These are phyloP conservation scores for Spathaspora hagerdaliae DNA, from an alignment of 805 yeast genomes.

Conservation along the genomic window DNA sequence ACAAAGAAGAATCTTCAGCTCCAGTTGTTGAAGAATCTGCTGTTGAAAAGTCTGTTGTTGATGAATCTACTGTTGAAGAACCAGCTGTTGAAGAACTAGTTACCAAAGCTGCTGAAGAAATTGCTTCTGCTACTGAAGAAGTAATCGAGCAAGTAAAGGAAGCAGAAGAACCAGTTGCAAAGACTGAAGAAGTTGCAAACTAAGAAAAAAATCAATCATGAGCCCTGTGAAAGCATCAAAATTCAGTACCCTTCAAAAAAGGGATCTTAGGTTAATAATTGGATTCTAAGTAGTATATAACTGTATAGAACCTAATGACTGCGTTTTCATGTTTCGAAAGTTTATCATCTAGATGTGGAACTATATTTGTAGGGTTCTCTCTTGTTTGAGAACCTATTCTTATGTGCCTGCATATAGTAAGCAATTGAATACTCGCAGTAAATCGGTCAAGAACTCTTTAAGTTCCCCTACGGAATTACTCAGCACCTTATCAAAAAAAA, in stretches of 20 bases:
- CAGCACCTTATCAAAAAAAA: too few relatives aligned
- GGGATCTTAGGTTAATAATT: too few relatives aligned
- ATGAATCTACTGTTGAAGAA: constrained; percentile 3
- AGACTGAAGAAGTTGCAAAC: too few relatives aligned
- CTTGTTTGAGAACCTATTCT: background rate
- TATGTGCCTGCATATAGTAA: background rate
- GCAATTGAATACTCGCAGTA: background rate
- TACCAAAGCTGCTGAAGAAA: background rate
- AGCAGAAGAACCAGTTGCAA: constrained; percentile 2
- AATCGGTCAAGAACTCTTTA: too few relatives aligned
- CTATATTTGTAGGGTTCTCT: background rate
- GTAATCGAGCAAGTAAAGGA: background rate
- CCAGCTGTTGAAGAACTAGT: constrained; percentile 9
- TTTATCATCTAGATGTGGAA: too few relatives aligned
- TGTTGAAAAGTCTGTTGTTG: constrained; percentile 9
- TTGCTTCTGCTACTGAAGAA: background rate
- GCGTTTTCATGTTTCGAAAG: too few relatives aligned
- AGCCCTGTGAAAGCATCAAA: too few relatives aligned
- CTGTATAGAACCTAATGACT: too few relatives aligned
- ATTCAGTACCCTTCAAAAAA: too few relatives aligned
- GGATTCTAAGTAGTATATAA: too few relatives aligned
- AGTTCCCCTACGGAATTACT: too few relatives aligned
- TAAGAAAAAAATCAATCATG: too few relatives aligned
- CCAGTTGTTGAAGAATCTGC: constrained; percentile 2
- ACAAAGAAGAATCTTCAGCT: constrained; percentile 1